These are phyloP conservation scores for Tulasnella sp. DNA, from an alignment of 768 basidiomycete species.

Conservation along the genomic window DNA sequence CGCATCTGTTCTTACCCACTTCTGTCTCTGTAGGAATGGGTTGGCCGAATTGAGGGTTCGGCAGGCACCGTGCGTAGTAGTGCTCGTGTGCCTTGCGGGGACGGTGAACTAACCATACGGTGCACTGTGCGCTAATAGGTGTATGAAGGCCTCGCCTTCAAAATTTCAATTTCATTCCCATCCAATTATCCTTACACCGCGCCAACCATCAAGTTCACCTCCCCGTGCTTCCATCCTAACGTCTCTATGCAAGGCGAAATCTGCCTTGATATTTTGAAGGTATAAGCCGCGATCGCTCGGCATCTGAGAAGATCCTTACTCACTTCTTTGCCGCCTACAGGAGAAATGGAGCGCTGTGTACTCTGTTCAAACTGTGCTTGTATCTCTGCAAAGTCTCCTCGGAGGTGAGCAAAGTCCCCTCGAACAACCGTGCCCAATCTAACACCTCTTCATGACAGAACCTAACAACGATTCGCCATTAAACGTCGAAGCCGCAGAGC, in stretches of 20 bases:
- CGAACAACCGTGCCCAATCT: neutral
- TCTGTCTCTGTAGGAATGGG: conserved; percentile 51
- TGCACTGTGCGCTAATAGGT: conserved; percentile 40
- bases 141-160: conserved; percentile 72
- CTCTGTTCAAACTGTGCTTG: conserved; percentile 80
- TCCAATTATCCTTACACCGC: conserved; percentile 82
- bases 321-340: conserved; percentile 33
- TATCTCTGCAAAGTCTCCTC: conserved; percentile 79
- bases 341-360: conserved; percentile 94
- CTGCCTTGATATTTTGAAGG: conserved; percentile 84
- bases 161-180: conserved; percentile 78
- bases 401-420: conserved; percentile 50
- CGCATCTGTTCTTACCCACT: neutral
- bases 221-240: conserved; percentile 87
- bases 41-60: conserved; percentile 79
- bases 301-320: neutral
- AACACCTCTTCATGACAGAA: conserved; percentile 41
- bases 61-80: conserved; percentile 55
- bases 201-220: conserved; percentile 70
- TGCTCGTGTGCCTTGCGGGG: neutral
- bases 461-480: conserved; percentile 90
- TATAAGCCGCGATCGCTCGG: conserved; percentile 26
- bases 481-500: conserved; percentile 73
- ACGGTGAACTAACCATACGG: conserved; percentile 12
- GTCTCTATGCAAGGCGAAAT: conserved; percentile 68